Evolutionary conservation across 352 stramenopile species (phyloP).

Genomic region (Globisporangium heterothallicum): DNA sequence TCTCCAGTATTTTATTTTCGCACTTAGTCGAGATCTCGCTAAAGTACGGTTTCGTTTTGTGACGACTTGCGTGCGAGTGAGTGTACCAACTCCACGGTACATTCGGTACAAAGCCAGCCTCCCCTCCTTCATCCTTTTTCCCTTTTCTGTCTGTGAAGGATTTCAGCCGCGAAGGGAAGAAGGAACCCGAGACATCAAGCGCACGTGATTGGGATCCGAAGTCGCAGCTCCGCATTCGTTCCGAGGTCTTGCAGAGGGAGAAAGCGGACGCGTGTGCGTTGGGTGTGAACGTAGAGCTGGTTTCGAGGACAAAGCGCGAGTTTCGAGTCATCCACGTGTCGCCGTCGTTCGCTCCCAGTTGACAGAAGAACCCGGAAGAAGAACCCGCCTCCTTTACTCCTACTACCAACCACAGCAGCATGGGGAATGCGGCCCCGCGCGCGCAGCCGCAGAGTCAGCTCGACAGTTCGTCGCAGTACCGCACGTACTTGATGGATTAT

Average conservation of each 20-base stretch:
- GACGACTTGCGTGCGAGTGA: neutral
- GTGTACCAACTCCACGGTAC: neutral
- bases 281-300: too few species aligned
- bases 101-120: neutral
- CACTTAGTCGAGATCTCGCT: neutral
- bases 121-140: neutral
- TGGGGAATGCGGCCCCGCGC: constrained; percentile 81
- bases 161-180: neutral
- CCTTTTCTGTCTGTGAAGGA: too few species aligned
- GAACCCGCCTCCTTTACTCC: too few species aligned
- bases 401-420: constrained; percentile 21
- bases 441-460: constrained; percentile 70
- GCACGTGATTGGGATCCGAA: neutral
- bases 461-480: constrained; percentile 83
- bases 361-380: neutral
- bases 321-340: too few species aligned
- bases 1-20: too few species aligned
- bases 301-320: too few species aligned
- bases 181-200: constrained; percentile 1
- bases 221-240: neutral
- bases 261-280: neutral
- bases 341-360: neutral
- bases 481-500: constrained; percentile 87
- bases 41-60: neutral
- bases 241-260: neutral